These are phyloP conservation scores for Elsinoe ampelina DNA, from an alignment of 2,329 filamentous ascomycete species.

Conservation along the genomic window DNA sequence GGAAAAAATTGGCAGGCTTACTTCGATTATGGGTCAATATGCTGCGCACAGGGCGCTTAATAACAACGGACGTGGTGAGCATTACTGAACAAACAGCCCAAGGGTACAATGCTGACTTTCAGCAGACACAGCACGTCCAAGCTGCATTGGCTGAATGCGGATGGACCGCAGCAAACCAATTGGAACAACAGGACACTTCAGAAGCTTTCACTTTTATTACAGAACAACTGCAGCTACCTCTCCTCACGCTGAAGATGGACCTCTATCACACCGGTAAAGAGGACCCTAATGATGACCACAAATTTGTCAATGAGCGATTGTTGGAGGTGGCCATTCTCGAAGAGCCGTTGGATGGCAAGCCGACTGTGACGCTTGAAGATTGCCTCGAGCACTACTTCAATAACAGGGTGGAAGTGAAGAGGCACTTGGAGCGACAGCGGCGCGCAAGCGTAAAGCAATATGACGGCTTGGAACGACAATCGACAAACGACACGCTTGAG, in stretches of 20 bases:
- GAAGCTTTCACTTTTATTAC: constrained; percentile 95
- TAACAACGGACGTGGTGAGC: constrained; percentile 72
- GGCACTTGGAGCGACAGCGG: constrained; percentile 54
- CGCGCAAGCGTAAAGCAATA: constrained; percentile 67
- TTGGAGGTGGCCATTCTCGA: constrained; percentile 84
- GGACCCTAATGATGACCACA: constrained; percentile 78
- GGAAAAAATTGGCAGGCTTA: constrained; percentile 64
- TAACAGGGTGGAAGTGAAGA: constrained; percentile 77
- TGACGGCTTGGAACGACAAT: constrained; percentile 44
- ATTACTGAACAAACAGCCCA: neutral
- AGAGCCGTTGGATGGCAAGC: constrained; percentile 55
- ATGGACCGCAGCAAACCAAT: constrained; percentile 67
- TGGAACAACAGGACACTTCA: constrained; percentile 89
- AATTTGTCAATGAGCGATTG: constrained; percentile 82
- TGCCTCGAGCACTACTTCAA: constrained; percentile 95
- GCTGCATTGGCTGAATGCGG: constrained; percentile 75
- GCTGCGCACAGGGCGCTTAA: constrained; percentile 72
- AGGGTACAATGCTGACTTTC: neutral
- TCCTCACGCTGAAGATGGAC: constrained; percentile 87
- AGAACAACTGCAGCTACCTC: constrained; percentile 73
- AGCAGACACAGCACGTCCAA: constrained; percentile 71
- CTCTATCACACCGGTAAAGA: constrained; percentile 86
- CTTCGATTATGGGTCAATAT: constrained; percentile 90
- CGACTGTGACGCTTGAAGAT: constrained; percentile 68
- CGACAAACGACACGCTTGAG: constrained; percentile 15